phyloP scores from a whole-genome alignment of 108 stramenopile species.

The Cyclotella baltica region DNA sequence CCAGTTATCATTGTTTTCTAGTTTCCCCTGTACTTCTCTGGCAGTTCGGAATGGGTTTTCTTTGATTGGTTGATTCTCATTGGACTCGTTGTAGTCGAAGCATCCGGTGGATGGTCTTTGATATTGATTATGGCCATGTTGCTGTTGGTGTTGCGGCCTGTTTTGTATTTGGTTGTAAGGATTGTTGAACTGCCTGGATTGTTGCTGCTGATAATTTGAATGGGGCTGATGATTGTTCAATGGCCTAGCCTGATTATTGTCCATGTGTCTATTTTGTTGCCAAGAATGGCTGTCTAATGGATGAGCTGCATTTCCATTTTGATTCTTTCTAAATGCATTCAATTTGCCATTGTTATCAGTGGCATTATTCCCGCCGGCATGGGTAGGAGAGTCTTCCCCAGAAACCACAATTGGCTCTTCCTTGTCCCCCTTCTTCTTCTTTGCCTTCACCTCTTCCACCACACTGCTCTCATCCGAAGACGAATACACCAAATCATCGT shows the following conservation, averaged over 20 bases:
- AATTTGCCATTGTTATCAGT: background rate
- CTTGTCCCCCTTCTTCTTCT: background rate
- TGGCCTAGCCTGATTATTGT: background rate
- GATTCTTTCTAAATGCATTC: constrained; percentile 1
- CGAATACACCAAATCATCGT: constrained; percentile 2
- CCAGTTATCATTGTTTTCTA: constrained; percentile 18
- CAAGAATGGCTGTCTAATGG: background rate
- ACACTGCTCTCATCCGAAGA: background rate
- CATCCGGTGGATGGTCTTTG: constrained; percentile 3
- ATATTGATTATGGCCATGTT: background rate
- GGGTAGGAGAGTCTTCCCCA: background rate
- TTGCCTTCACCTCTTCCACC: background rate
- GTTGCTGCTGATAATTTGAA: constrained; percentile 1
- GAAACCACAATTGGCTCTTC: background rate
- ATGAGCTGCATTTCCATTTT: background rate
- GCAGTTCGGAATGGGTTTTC: constrained; percentile 82
- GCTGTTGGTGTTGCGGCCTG: background rate
- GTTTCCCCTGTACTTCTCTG: constrained; percentile 42
- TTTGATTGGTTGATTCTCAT: constrained; percentile 21
- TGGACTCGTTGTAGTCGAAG: constrained; percentile 36
- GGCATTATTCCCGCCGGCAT: background rate
- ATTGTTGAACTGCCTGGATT: background rate
- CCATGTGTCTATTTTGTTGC: background rate
- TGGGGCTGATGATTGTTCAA: background rate
- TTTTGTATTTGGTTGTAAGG: background rate